phyloP scores from a whole-genome alignment of 1,284 basidiomycete species.

The Cryptococcus floricola region DNA sequence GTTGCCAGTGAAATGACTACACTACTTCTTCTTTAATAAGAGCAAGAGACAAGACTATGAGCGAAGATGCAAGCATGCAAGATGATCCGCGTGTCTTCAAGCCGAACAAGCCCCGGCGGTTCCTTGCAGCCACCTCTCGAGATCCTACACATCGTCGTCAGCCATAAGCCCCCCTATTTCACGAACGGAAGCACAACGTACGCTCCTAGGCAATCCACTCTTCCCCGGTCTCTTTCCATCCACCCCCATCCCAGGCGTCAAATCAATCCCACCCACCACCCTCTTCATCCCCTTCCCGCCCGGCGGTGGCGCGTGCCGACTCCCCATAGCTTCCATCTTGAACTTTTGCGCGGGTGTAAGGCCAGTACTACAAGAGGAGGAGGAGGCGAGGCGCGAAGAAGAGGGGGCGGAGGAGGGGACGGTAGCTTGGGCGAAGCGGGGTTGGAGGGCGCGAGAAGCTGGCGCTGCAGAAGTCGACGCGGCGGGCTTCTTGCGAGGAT shows the following conservation, averaged over 20 bases:
- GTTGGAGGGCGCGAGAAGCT: not conserved
- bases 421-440: not conserved
- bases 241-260: constrained; percentile 19
- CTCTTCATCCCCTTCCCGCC: not conserved
- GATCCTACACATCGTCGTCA: constrained; percentile 5
- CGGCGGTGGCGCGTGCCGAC: not conserved
- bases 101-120: not conserved
- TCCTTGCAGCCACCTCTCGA: constrained; percentile 11
- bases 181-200: constrained; percentile 7
- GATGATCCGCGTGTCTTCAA: too few relatives aligned
- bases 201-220: constrained; percentile 17
- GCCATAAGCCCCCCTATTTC: not conserved
- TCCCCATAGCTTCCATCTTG: not conserved
- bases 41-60: too few relatives aligned
- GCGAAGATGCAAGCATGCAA: too few relatives aligned
- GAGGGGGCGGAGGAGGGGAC: not conserved
- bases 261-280: not conserved
- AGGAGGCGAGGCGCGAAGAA: not conserved
- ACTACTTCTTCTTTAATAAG: too few relatives aligned
- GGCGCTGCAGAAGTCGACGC: not conserved
- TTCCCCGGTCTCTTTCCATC: constrained; percentile 20
- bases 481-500: not conserved
- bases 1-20: too few relatives aligned
- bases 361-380: not conserved
- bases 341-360: not conserved